phyloP scores from a whole-genome alignment of 1,284 basidiomycete species.

The Moniliella sp. region DNA sequence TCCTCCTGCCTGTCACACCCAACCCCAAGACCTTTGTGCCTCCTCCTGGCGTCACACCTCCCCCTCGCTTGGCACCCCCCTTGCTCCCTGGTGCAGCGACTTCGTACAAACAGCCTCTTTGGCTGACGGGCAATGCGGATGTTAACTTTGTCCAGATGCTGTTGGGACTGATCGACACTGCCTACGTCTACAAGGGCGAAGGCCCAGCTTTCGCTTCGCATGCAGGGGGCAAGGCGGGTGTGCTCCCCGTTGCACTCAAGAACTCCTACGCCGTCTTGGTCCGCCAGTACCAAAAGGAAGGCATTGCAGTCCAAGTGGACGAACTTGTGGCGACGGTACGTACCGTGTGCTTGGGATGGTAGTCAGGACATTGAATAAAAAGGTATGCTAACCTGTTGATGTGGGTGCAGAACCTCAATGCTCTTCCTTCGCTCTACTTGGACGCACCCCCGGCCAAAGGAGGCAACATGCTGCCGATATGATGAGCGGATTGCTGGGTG shows the following conservation, averaged over 20 bases:
- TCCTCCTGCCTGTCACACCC: slow-evolving; percentile 21
- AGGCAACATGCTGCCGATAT: slow-evolving; percentile 2
- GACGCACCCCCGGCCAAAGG: not conserved
- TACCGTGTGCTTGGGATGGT: not conserved
- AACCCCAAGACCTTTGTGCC: slow-evolving; percentile 24
- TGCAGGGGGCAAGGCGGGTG: not conserved
- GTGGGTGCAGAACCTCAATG: slow-evolving; percentile 1
- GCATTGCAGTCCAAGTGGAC: slow-evolving; percentile 8
- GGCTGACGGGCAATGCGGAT: slow-evolving; percentile 19
- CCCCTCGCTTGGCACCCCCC: slow-evolving; percentile 3
- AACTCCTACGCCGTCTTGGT: slow-evolving; percentile 11
- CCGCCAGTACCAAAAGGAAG: slow-evolving; percentile 13
- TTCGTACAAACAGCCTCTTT: slow-evolving; percentile 6
- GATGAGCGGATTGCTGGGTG: too few species aligned
- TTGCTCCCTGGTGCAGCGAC: not conserved
- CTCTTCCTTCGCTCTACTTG: slow-evolving; percentile 1
- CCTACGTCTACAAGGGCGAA: slow-evolving; percentile 2
- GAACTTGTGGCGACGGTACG: slow-evolving; percentile 6
- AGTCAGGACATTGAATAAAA: too few species aligned
- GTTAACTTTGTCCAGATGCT: slow-evolving; percentile 27
- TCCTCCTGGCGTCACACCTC: slow-evolving; percentile 5
- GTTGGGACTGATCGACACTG: slow-evolving; percentile 13
- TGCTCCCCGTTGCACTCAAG: slow-evolving; percentile 7
- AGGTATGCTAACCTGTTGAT: not conserved
- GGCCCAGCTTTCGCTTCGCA: not conserved